Base-by-base conservation (phyloP, 2,329 filamentous ascomycete genomes). In the Diaporthe helianthi region DNA sequence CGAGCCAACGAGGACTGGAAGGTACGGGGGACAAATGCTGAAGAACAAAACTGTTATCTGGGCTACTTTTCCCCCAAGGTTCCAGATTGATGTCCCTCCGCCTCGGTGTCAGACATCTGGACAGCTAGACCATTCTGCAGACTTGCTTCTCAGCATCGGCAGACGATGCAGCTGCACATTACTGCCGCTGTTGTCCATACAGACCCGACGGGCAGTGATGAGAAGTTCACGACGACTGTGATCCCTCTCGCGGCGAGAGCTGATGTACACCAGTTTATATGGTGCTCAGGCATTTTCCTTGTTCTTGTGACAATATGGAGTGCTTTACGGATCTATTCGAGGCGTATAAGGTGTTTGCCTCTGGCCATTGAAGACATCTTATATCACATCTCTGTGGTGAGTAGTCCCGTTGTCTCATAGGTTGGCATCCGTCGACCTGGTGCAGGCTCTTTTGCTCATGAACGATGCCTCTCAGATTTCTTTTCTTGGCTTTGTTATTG, bases 281-380 rank as follows among this genome's bases (percentile, higher is more conserved):
- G 68, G 68, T 67, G 63, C 5, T 58, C 63, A 10, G 22, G 68
- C 36, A 36, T 67, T 24, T 61, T 67, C 24, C 41, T 58, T 38
- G 54, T 67, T 8, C 54, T 67, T 12, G 63, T 67, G 17, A 51
- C 68, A 7, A 31, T 67, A 29, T 69, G 68, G 68, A 54, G 63
- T 29, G 68, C 54, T 7, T 17, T 69, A 38, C 68, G 68, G 46
- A 49, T 69, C 36, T 67, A 67, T 33, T 60, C 68, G 68, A 60
- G 68, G 33, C 33, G 46, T 13, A 55, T 61, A 24, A 67, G 53
- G 38, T 26, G 41, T 12, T 46, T 69, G 29, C 46, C 68, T 19
- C 8, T 69, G 22, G 68, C 41, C 1, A 8, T 63, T 2, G 68
- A 69, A 29, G 68, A 69, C 36, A n/a, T 38, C 26, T 55, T 69